A percentile compares a stretch with the other conserved stretches of the same genome.
Conservation (phyloP, 495 filamentous ascomycete genomes). For the Rostrohypoxylon terebratum region DNA sequence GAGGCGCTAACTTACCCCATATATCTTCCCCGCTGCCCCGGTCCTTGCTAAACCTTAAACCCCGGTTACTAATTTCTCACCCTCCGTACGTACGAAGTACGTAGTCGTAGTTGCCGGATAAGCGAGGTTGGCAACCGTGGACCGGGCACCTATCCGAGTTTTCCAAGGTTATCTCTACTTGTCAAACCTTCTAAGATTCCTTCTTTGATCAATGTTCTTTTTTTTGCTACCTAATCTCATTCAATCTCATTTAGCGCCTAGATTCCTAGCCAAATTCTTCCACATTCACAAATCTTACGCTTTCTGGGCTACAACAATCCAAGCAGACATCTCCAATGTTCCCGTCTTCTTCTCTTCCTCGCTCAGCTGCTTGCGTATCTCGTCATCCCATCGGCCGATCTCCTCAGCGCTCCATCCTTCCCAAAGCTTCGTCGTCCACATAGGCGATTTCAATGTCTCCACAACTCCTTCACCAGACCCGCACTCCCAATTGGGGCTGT, state of each 20-base stretch:
- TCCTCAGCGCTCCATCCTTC: slow-evolving; percentile 50
- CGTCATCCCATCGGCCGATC: slow-evolving; percentile 37
- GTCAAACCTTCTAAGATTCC: not conserved
- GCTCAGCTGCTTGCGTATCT: slow-evolving; percentile 49
- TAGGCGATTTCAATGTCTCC: slow-evolving; percentile 34
- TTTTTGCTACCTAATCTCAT: not conserved
- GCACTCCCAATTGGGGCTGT: slow-evolving; percentile 35
- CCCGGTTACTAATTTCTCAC: not conserved
- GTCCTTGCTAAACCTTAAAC: not conserved
- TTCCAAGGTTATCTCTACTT: not conserved
- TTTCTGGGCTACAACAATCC: slow-evolving; percentile 57
- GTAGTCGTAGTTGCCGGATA: slow-evolving; percentile 1
- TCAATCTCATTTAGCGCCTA: too few relatives aligned
- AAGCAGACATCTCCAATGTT: slow-evolving; percentile 63
- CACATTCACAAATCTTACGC: too few relatives aligned
- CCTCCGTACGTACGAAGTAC: too few relatives aligned
- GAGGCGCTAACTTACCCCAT: not conserved
- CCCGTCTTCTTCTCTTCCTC: slow-evolving; percentile 60
- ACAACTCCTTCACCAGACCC: slow-evolving; percentile 29
- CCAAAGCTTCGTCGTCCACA: slow-evolving; percentile 45
- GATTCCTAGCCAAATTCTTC: too few relatives aligned
- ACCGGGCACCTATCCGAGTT: not conserved
- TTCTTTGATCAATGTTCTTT: not conserved
- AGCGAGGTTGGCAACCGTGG: not conserved
- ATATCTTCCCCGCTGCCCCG: slow-evolving; percentile 1